Evolutionary conservation across 495 filamentous ascomycete species (phyloP).

Genomic region (Pseudomonodictys pantanalensis): DNA sequence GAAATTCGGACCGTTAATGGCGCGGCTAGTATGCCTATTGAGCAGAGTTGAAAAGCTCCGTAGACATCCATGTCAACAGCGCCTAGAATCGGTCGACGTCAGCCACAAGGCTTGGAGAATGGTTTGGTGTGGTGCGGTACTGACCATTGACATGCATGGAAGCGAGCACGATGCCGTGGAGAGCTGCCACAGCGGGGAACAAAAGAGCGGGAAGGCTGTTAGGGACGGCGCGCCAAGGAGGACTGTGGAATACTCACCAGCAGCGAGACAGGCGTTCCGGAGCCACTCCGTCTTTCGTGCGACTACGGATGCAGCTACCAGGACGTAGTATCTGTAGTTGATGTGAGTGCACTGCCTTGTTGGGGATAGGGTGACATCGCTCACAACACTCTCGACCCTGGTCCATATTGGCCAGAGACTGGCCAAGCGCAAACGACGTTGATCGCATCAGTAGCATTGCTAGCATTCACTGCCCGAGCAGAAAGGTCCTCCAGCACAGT

Average conservation of each 20-base stretch:
- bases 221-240: no score
- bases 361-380: background rate
- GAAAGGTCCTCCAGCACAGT: background rate
- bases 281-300: constrained; percentile 58
- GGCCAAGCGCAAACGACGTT: constrained; percentile 61
- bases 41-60: constrained; percentile 61
- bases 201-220: no score
- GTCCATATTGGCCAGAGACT: constrained; percentile 60
- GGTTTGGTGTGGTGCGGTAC: constrained; percentile 15
- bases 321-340: constrained; percentile 43
- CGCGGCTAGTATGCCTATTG: constrained; percentile 59
- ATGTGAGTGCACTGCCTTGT: background rate
- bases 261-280: constrained; percentile 57
- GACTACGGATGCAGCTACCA: constrained; percentile 57
- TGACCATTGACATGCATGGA: constrained; percentile 51
- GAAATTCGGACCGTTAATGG: constrained; percentile 56
- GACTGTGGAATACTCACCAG: no score
- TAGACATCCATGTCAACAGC: constrained; percentile 65
- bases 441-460: constrained; percentile 31
- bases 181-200: constrained; percentile 58
- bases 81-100: constrained; percentile 37
- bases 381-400: constrained; percentile 55
- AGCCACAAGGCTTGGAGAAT: constrained; percentile 8
- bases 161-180: constrained; percentile 59
- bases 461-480: background rate